Evolutionary conservation across 2,329 filamentous ascomycete species (phyloP).

Genomic region (Colletotrichum navitas): DNA sequence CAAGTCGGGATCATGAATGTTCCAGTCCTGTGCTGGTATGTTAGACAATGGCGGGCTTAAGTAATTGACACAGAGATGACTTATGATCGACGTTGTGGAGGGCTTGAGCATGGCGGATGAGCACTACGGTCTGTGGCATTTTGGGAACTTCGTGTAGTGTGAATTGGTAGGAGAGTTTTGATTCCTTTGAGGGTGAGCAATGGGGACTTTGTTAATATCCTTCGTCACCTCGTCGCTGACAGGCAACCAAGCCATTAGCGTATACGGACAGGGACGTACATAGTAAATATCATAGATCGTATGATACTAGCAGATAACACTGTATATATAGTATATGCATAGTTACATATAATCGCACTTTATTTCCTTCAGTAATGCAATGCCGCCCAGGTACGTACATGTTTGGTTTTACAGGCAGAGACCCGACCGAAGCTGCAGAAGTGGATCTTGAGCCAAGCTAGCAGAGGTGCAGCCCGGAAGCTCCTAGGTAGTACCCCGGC

Average conservation of each 20-base stretch:
- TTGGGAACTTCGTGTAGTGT: not conserved
- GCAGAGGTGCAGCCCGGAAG: not conserved
- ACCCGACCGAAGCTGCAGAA: not conserved
- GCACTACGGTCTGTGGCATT: slow-evolving; percentile 74
- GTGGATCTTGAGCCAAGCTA: not conserved
- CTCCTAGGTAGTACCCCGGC: not conserved
- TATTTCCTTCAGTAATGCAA: not conserved
- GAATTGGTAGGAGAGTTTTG: too few species aligned
- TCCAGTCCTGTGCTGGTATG: slow-evolving; percentile 57
- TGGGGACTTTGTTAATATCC: not conserved
- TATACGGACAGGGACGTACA: not conserved
- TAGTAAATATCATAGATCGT: not conserved
- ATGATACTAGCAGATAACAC: not conserved
- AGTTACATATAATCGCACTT: not conserved
- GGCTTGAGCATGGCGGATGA: slow-evolving; percentile 89
- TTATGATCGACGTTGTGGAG: slow-evolving; percentile 67
- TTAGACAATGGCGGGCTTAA: slow-evolving; percentile 43
- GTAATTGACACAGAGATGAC: slow-evolving; percentile 46
- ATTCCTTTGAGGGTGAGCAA: not conserved
- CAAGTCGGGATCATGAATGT: slow-evolving; percentile 64
- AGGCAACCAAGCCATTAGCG: not conserved
- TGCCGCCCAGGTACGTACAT: too few species aligned
- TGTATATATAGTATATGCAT: not conserved
- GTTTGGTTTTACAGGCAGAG: not conserved
- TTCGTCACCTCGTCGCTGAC: not conserved